These are phyloP conservation scores for Leishmania amazonensis DNA, from an alignment of 208 protist genomes.

Conservation along the genomic window DNA sequence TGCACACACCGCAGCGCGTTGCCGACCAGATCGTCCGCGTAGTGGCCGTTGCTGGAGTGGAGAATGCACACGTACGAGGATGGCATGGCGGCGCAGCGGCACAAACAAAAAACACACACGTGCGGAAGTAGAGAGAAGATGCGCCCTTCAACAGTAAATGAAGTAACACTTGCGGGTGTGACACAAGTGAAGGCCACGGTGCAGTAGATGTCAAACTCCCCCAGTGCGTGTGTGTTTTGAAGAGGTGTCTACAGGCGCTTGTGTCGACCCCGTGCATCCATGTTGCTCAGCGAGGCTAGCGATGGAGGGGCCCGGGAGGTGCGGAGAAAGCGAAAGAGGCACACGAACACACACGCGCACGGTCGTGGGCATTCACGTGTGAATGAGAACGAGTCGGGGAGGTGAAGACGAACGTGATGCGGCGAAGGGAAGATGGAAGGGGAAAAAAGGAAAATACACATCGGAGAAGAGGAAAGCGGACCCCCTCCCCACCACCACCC, in stretches of 20 bases:
- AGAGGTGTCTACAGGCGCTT: not conserved
- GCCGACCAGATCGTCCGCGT: conserved; percentile 43
- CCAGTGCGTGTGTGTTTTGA: not conserved
- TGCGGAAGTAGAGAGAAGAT: not conserved
- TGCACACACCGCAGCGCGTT: conserved; percentile 52
- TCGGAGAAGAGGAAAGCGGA: not conserved
- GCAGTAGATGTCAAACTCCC: not conserved
- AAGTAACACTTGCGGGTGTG: not conserved
- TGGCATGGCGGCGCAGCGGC: conserved; percentile 14
- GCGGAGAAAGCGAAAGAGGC: not conserved
- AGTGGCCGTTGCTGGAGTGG: conserved; percentile 54
- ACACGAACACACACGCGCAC: not conserved
- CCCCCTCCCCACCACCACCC: not conserved
- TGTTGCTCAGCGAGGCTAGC: not conserved
- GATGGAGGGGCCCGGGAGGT: not conserved
- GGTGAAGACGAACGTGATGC: not conserved
- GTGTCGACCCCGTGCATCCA: not conserved
- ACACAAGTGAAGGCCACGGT: not conserved
- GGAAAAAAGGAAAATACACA: not conserved
- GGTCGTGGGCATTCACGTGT: not conserved
- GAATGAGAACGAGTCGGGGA: not conserved
- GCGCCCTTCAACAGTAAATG: not conserved
- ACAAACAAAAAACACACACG: not conserved
- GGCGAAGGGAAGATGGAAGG: not conserved
- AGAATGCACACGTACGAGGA: conserved; percentile 55